Percentiles rank a stretch among this genome's conserved stretches.
phyloP scores from a whole-genome alignment of 257 asterid genomes.

The Galeopsis tetrahit region DNA sequence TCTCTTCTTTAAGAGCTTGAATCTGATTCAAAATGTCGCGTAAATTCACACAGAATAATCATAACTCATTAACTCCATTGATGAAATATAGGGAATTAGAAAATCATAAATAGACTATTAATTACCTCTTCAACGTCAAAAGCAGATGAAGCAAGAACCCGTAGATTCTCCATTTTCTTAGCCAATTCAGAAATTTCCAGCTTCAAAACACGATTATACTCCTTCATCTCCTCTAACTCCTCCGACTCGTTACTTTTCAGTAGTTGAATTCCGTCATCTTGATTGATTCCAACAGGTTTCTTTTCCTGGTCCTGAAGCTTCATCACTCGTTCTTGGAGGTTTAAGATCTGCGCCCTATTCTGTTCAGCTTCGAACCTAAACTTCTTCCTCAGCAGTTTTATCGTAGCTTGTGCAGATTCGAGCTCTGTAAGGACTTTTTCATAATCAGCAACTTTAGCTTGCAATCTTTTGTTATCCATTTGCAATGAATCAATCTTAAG shows the following conservation, averaged over 20 bases:
- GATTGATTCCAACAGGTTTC: conserved; percentile 37
- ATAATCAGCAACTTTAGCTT: conserved; percentile 65
- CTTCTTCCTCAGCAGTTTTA: conserved; percentile 64
- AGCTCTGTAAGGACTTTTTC: conserved; percentile 68
- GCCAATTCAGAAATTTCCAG: conserved; percentile 63
- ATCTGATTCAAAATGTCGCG: conserved; percentile 42
- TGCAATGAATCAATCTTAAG: conserved; percentile 74
- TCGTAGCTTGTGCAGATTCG: conserved; percentile 74
- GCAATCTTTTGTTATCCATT: conserved; percentile 65
- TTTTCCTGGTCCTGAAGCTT: conserved; percentile 66
- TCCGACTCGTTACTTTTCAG: conserved; percentile 50
- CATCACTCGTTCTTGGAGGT: conserved; percentile 75
- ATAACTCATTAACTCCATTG: not conserved
- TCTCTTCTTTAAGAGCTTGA: conserved; percentile 61
- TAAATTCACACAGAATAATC: not conserved
- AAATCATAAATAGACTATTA: conserved; percentile 28
- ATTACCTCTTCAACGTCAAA: conserved; percentile 68
- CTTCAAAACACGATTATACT: conserved; percentile 51
- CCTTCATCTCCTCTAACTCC: conserved; percentile 61
- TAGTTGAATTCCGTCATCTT: conserved; percentile 39
- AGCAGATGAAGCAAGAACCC: conserved; percentile 55
- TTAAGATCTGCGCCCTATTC: conserved; percentile 65
- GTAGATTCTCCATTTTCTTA: conserved; percentile 57
- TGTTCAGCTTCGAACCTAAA: conserved; percentile 67
- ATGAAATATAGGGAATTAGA: not conserved